phyloP scores from a whole-genome alignment of 2,329 filamentous ascomycete species.

The Fusarium sp. region DNA sequence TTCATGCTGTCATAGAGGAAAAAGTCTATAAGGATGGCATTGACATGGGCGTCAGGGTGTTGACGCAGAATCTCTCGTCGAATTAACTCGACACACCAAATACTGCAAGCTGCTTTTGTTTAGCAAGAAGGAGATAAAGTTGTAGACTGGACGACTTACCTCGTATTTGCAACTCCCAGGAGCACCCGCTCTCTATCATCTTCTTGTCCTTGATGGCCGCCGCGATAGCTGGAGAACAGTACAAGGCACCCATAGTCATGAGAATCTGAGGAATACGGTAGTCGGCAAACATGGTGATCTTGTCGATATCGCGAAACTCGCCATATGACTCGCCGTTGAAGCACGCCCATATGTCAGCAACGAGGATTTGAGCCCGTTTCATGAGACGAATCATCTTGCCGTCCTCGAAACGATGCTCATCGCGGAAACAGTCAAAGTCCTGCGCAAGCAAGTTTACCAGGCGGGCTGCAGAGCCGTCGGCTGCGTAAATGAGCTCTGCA shows the following conservation, averaged over 20 bases:
- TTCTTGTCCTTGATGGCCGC: conserved; percentile 76
- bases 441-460: conserved; percentile 89
- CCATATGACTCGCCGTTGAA: conserved; percentile 88
- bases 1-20: conserved; percentile 97
- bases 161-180: conserved; percentile 89
- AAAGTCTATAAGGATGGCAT: conserved; percentile 96
- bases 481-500: conserved; percentile 78
- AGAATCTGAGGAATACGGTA: conserved; percentile 97
- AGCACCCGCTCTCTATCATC: conserved; percentile 77
- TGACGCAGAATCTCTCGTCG: conserved; percentile 81
- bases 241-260: conserved; percentile 83
- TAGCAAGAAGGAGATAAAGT: conserved; percentile 7
- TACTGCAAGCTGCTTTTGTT: conserved; percentile 78
- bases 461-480: conserved; percentile 83
- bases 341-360: conserved; percentile 96
- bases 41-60: conserved; percentile 80
- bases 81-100: conserved; percentile 96
- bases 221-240: conserved; percentile 86
- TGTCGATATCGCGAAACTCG: conserved; percentile 89
- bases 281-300: conserved; percentile 98
- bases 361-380: conserved; percentile 95
- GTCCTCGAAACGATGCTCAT: conserved; percentile 82
- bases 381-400: conserved; percentile 83
- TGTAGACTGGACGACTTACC: conserved; percentile 62
- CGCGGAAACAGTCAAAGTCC: conserved; percentile 88